Base-by-base conservation (phyloP, 2,329 filamentous ascomycete species). In the Lachnellula hyalina region DNA sequence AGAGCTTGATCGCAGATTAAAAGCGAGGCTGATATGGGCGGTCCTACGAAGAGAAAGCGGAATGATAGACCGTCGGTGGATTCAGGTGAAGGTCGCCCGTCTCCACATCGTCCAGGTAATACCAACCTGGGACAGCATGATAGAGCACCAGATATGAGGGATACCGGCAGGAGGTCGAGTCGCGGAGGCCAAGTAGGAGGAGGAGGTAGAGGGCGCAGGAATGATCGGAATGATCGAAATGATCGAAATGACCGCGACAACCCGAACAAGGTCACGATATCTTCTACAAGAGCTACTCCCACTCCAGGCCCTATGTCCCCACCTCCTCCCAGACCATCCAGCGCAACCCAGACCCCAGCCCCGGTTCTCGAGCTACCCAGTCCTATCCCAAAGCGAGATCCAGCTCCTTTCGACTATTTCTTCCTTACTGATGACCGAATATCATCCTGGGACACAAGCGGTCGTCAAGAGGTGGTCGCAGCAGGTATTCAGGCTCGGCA, bases 381-480 rank as follows among this genome's bases (percentile, higher is more conserved):
- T 65, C 67, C 59, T 61, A 66, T 62, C 64, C 65, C 61, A 62
- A 70, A 59, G 52, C 55, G 52, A 40, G 61, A 65, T 2, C 59
- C 63, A 21, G 52, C 59, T 28, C 63, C 64, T 49, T 94, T 88
- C 70, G 81, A 80, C 63, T 96, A 94, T 71, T 81, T 86, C 54
- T 84, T 87, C 64, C 71, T 96, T 47, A 94, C 88, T 4, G 83
- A 90, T 59, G 80, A 85, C 21, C 78, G 81, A 52, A 70, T 94
- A 49, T 74, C 77, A 34, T 73, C 75, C 32, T 97, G 94, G 94
- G 72, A 77, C 40, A 76, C 79, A 35, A 77, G 74, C 46, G 89
- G 88, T 32, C 85, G 84, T 53, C 78, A 85, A 58, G 80, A 83
- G 25, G 75, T 96, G 12, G 72, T 93, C 19, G 78, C 83, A 21